Percentiles rank a stretch among this genome's conserved stretches.
Evolutionary conservation across 2,329 filamentous ascomycete species (phyloP).

Genomic region (Fusarium haematococcum): DNA sequence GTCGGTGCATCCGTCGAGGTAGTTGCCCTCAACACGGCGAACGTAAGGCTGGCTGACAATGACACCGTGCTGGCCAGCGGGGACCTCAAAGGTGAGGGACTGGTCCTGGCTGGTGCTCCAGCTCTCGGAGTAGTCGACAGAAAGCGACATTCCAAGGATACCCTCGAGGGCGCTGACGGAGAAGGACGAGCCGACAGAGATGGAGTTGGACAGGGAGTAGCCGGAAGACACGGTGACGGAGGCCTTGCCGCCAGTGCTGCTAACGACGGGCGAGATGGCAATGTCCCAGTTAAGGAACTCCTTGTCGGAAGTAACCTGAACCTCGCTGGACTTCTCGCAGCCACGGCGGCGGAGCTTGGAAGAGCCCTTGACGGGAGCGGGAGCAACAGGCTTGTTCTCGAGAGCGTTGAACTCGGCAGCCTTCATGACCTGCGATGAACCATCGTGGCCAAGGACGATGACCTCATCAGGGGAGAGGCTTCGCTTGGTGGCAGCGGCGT

Average conservation of each 20-base stretch:
- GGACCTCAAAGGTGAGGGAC: slow-evolving; percentile 29
- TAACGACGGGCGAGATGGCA: slow-evolving; percentile 38
- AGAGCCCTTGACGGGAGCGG: background rate
- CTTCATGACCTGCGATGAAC: slow-evolving; percentile 35
- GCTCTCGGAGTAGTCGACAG: slow-evolving; percentile 21
- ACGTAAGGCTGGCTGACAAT: slow-evolving; percentile 43
- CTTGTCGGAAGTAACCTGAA: slow-evolving; percentile 34
- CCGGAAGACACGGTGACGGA: slow-evolving; percentile 26
- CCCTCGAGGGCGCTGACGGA: slow-evolving; percentile 4
- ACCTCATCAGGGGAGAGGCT: slow-evolving; percentile 30
- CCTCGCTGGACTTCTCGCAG: slow-evolving; percentile 35
- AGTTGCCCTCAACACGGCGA: slow-evolving; percentile 28
- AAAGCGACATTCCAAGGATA: slow-evolving; percentile 18
- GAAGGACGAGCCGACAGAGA: slow-evolving; percentile 13
- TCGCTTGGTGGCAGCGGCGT: slow-evolving; percentile 20
- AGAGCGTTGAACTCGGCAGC: slow-evolving; percentile 31
- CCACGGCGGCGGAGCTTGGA: slow-evolving; percentile 13
- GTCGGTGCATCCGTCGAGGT: slow-evolving; percentile 32
- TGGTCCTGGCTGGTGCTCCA: slow-evolving; percentile 34
- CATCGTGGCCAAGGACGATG: slow-evolving; percentile 34
- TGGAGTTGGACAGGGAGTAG: slow-evolving; percentile 29
- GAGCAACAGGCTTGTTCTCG: background rate
- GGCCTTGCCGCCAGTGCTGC: slow-evolving; percentile 29
- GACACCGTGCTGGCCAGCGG: slow-evolving; percentile 27
- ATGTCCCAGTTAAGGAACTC: slow-evolving; percentile 41